phyloP scores from a whole-genome alignment of 768 basidiomycete species.

The Termitomyces sp. region DNA sequence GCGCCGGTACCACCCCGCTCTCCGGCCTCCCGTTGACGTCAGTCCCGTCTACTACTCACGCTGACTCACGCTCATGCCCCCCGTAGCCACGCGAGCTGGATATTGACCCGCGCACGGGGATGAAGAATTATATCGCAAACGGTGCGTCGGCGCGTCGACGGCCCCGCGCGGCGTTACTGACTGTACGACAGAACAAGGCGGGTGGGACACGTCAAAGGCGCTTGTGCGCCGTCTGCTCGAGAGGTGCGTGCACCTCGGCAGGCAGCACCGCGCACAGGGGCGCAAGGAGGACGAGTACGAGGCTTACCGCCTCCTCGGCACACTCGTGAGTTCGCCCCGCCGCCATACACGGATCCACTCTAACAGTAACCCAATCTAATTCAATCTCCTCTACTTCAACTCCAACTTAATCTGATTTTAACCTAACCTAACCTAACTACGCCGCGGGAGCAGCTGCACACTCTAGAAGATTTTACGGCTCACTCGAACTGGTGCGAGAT shows the following conservation, averaged over 20 bases:
- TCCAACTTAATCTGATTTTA: too few species aligned
- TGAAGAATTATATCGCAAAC: constrained; percentile 96
- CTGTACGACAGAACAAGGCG: constrained; percentile 40
- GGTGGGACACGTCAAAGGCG: constrained; percentile 87
- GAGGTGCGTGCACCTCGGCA: constrained; percentile 73
- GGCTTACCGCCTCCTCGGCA: constrained; percentile 73
- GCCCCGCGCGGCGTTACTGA: not conserved
- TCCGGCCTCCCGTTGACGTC: constrained; percentile 82
- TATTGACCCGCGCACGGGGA: constrained; percentile 78
- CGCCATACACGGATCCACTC: too few species aligned
- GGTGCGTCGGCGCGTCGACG: constrained; percentile 25
- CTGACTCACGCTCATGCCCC: not conserved
- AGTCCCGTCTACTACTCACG: constrained; percentile 11
- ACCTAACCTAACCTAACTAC: too few species aligned
- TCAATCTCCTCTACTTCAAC: too few species aligned
- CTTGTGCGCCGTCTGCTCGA: constrained; percentile 70
- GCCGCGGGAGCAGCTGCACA: too few species aligned
- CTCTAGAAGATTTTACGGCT: constrained; percentile 82
- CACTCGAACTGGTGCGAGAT: constrained; percentile 92
- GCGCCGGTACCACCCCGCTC: constrained; percentile 63
- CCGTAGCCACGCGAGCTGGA: constrained; percentile 72
- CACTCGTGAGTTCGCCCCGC: constrained; percentile 50
- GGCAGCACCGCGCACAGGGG: constrained; percentile 52
- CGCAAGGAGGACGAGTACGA: constrained; percentile 70
- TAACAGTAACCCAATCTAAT: too few species aligned